Conservation (phyloP, 176 grass and related monocot species). For the bread wheat (Triticum aestivum) region DNA sequence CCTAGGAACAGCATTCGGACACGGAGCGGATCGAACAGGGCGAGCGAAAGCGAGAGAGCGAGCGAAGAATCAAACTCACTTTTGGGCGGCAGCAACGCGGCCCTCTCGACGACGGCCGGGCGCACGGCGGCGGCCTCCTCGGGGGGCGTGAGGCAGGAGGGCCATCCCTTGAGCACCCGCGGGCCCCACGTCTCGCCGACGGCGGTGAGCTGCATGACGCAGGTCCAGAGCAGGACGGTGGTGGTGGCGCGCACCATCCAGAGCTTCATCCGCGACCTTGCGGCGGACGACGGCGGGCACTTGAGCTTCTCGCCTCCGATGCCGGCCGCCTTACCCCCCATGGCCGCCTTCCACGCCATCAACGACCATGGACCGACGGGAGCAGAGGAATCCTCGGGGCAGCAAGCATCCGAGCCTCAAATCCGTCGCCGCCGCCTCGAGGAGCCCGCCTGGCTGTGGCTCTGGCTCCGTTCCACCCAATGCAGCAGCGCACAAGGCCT, state of each 20-base stretch:
- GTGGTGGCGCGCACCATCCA: constrained; percentile 68
- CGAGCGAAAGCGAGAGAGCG: constrained; percentile 12
- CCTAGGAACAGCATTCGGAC: neutral
- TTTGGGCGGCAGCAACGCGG: constrained; percentile 49
- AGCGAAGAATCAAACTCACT: constrained; percentile 51
- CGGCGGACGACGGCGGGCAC: constrained; percentile 24
- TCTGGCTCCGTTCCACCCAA: constrained; percentile 2
- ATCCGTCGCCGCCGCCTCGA: neutral
- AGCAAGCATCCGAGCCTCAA: neutral
- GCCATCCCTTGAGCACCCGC: constrained; percentile 70
- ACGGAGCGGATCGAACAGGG: too few species aligned
- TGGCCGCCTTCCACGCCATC: constrained; percentile 47
- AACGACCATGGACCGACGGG: constrained; percentile 36
- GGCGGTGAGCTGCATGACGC: constrained; percentile 74
- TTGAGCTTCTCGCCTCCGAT: constrained; percentile 43
- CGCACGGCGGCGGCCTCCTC: constrained; percentile 22
- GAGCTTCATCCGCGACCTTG: constrained; percentile 65
- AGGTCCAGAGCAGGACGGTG: constrained; percentile 69
- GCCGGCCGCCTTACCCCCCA: constrained; percentile 31
- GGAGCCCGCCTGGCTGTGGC: neutral
- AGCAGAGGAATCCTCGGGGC: neutral
- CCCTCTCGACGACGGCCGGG: constrained; percentile 41
- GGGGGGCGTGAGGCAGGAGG: constrained; percentile 56
- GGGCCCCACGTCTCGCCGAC: constrained; percentile 74
- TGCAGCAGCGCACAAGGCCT: neutral